phyloP scores from a whole-genome alignment of 2,329 filamentous ascomycete species.

The Plenodomus tracheiphilus region DNA sequence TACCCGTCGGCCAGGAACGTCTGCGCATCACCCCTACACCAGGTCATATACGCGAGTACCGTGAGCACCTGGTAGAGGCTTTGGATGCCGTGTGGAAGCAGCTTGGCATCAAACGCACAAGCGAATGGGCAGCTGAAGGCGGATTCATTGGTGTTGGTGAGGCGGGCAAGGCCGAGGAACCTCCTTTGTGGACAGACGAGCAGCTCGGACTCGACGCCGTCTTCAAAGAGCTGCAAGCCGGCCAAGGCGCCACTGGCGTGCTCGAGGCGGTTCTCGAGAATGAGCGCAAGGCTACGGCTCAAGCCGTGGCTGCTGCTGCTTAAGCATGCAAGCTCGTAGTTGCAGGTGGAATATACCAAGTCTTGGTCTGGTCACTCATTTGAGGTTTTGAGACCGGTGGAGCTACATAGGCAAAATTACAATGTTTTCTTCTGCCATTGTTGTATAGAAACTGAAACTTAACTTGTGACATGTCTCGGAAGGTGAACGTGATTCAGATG shows the following conservation, averaged over 20 bases:
- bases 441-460: not conserved
- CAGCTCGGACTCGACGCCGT: slow-evolving; percentile 74
- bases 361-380: slow-evolving; percentile 37
- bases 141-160: slow-evolving; percentile 95
- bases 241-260: slow-evolving; percentile 48
- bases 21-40: slow-evolving; percentile 95
- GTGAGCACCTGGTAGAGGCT: slow-evolving; percentile 81
- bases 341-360: not conserved
- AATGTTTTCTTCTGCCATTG: slow-evolving; percentile 8
- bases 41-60: slow-evolving; percentile 82
- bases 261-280: slow-evolving; percentile 54
- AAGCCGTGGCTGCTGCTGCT: slow-evolving; percentile 50
- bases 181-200: slow-evolving; percentile 87
- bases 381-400: slow-evolving; percentile 26
- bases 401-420: slow-evolving; percentile 4
- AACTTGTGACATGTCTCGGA: not conserved
- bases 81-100: slow-evolving; percentile 87
- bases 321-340: slow-evolving; percentile 9
- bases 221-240: slow-evolving; percentile 57
- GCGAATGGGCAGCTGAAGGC: slow-evolving; percentile 86
- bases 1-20: slow-evolving; percentile 95
- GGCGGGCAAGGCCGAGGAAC: slow-evolving; percentile 59
- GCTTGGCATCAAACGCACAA: slow-evolving; percentile 88
- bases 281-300: slow-evolving; percentile 48
- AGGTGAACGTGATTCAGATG: not conserved